Percentiles rank a stretch among this genome's conserved stretches.
phyloP scores from a whole-genome alignment of 2,329 filamentous ascomycete genomes.

The Orbilia oligospora region DNA sequence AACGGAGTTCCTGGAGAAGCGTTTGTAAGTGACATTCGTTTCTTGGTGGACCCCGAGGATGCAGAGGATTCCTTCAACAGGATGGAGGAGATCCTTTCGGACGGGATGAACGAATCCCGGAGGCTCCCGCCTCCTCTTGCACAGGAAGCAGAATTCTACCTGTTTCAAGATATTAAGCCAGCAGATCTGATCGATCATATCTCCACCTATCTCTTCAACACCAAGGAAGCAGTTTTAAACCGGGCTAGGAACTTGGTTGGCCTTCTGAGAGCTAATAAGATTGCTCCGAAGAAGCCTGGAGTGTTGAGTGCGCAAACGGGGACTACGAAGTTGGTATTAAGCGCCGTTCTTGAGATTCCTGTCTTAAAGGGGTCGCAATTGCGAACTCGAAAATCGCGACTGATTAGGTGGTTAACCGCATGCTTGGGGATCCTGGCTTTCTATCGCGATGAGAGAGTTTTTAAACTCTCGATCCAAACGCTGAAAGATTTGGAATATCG shows the following conservation, averaged over 20 bases:
- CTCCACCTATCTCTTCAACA: conserved; percentile 34
- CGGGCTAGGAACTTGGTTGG: conserved; percentile 42
- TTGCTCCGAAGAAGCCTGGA: conserved; percentile 51
- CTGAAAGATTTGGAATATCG: conserved; percentile 15
- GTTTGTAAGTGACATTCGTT: conserved; percentile 56
- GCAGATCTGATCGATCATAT: conserved; percentile 21
- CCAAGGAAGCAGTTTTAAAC: conserved; percentile 33
- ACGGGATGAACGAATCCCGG: conserved; percentile 32
- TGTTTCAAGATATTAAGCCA: background rate
- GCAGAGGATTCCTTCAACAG: conserved; percentile 53
- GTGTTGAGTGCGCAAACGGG: conserved; percentile 32
- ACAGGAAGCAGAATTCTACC: background rate
- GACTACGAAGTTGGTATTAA: conserved; percentile 40
- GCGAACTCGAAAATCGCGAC: conserved; percentile 12
- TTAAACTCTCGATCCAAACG: conserved; percentile 22
- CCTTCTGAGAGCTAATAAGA: conserved; percentile 42
- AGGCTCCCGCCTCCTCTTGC: background rate
- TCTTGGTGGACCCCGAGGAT: conserved; percentile 53
- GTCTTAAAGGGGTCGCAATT: conserved; percentile 7
- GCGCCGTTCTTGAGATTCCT: conserved; percentile 37
- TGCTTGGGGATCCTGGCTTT: conserved; percentile 45
- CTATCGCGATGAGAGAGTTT: conserved; percentile 40
- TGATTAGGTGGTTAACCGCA: conserved; percentile 23
- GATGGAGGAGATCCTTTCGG: conserved; percentile 44
- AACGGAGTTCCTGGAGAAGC: conserved; percentile 46